Evolutionary conservation across 83 land plant genomes (phyloP), one percentile per base, ranked within the genome.

Genomic region (Thuja plicata): DNA sequence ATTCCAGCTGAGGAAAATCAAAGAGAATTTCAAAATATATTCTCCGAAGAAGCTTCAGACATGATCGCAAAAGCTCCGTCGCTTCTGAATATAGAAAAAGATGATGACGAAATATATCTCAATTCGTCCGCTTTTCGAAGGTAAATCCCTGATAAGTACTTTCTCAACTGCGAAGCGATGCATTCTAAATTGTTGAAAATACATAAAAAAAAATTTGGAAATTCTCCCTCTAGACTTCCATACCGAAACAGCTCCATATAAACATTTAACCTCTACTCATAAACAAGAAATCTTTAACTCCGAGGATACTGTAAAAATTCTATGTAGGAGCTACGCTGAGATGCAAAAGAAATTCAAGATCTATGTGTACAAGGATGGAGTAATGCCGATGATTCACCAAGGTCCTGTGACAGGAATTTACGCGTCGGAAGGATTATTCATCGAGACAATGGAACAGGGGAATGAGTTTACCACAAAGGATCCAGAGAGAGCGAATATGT

Each of bases 321-420:
- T 60, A 15, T 13, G 80, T 77, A 77, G 86, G 86, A 84, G 86
- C 86, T 84, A 84, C 55, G 57, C 37, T 48, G 24, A 11, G 5
- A 84, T 84, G 86, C 37, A 84, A 55, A 84, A 50, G 88, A 87
- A 83, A 73, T 89, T 93, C 37, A 91, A 88, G 90, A 78, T 93
- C 12, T 92, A 57, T 70, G 91, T 88, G n/a, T 93, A 93, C 78
- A 76, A 84, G 12, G 93, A 93, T 73, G 94, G 94, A 46, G 86
- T 88, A 87, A 90, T 87, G 87, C 94, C 94, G 35, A 87, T 93
- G 78, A 91, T 93, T 86, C 94, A 93, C 87, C 88, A 89, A 55
- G 94, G 94, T 55, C 93, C 91, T 1, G 87, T 90, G 48, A 90
- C 89, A 34, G 94, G 92, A 90, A 91, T 93, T n/a, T 93, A 93